phyloP scores from a whole-genome alignment of 306 rosid genomes.

The cucumber (Cucumis sativus) region Cucumber_9930_V3 NC_026656.2:18054501-18055000 shows the following conservation, averaged over 20 bases:
- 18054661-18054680: conserved; percentile 59
- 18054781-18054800: conserved; percentile 35
- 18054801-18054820: conserved; percentile 54
- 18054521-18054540: conserved; percentile 47
- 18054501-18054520: not conserved
- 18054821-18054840: not conserved
- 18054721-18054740: conserved; percentile 66
- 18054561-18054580: conserved; percentile 30
- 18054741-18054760: conserved; percentile 76
- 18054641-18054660: conserved; percentile 26
- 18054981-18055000: conserved; percentile 50
- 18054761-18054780: conserved; percentile 63
- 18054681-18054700: conserved; percentile 69
- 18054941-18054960: conserved; percentile 48
- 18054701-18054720: conserved; percentile 72
- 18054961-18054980: conserved; percentile 61
- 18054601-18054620: not conserved
- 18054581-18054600: not conserved
- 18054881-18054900: conserved; percentile 34
- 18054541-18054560: conserved; percentile 35
- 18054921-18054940: conserved; percentile 51
- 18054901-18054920: conserved; percentile 48
- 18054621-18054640: conserved; percentile 10
- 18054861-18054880: not conserved
- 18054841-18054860: not conserved